Conservation (phyloP, 345 rosid species). For the Brassica nigra region DNA sequence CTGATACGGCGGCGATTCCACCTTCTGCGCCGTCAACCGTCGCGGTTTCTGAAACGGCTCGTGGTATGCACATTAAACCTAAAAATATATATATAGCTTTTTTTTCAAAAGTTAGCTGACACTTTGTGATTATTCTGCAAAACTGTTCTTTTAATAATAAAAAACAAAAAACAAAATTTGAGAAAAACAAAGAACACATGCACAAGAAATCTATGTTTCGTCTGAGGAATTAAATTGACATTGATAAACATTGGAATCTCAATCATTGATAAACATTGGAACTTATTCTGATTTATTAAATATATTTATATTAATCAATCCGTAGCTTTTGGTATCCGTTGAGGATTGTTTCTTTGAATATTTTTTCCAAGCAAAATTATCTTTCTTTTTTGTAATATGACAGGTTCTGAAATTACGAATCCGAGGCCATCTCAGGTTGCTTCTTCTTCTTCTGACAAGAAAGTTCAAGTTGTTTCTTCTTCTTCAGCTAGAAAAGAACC, state of each 20-base stretch:
- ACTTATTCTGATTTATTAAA: not conserved
- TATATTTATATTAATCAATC: not conserved
- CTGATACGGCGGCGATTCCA: constrained; percentile 9
- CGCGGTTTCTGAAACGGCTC: constrained; percentile 20
- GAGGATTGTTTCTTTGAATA: not conserved
- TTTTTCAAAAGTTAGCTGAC: not conserved
- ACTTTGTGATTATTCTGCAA: not conserved
- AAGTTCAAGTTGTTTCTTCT: constrained; percentile 12
- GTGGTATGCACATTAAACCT: constrained; percentile 19
- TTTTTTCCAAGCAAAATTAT: not conserved
- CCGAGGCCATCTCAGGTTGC: constrained; percentile 20
- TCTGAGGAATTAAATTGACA: not conserved
- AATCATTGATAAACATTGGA: not conserved
- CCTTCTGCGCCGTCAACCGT: constrained; percentile 18
- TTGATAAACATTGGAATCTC: not conserved
- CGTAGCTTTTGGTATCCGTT: not conserved
- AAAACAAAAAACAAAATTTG: not conserved
- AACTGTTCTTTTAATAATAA: not conserved
- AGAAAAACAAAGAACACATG: not conserved
- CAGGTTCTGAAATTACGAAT: constrained; percentile 27
- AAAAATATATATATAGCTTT: not conserved
- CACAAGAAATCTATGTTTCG: not conserved
- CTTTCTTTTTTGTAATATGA: not conserved
- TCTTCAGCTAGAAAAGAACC: constrained; percentile 40
- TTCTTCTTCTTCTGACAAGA: constrained; percentile 20